A percentile compares a stretch with the other conserved stretches of the same genome.
These are phyloP conservation scores for Polygonum aviculare DNA, from an alignment of 148 eudicot genomes.

Conservation along the genomic window DNA sequence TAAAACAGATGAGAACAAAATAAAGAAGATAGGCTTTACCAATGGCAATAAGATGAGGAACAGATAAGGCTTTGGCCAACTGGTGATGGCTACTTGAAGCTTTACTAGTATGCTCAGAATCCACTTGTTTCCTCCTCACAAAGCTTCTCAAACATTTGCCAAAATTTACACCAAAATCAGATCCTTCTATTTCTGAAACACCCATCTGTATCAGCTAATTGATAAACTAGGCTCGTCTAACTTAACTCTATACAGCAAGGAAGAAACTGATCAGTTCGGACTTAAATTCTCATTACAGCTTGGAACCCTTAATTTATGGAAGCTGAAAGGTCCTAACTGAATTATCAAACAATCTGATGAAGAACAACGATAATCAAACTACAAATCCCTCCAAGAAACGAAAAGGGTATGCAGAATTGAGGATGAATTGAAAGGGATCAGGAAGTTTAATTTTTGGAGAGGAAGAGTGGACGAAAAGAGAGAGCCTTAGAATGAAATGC, in stretches of 20 bases:
- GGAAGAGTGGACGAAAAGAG: neutral
- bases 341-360: neutral
- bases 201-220: neutral
- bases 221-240: neutral
- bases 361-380: neutral
- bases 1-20: neutral
- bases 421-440: neutral
- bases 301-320: neutral
- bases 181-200: neutral
- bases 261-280: neutral
- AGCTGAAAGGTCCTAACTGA: neutral
- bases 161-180: constrained; percentile 11
- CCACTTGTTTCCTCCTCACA: constrained; percentile 76
- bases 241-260: neutral
- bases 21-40: constrained; percentile 32
- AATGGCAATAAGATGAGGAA: constrained; percentile 75
- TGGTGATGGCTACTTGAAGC: constrained; percentile 38
- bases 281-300: neutral
- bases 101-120: constrained; percentile 39
- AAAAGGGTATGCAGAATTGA: neutral
- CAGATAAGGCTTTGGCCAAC: constrained; percentile 65
- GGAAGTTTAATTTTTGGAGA: neutral
- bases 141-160: constrained; percentile 36
- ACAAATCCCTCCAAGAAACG: neutral
- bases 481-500: neutral